Evolutionary conservation across 176 grass and related monocot genomes (phyloP).

Genomic region (Ananas comosus): DNA sequence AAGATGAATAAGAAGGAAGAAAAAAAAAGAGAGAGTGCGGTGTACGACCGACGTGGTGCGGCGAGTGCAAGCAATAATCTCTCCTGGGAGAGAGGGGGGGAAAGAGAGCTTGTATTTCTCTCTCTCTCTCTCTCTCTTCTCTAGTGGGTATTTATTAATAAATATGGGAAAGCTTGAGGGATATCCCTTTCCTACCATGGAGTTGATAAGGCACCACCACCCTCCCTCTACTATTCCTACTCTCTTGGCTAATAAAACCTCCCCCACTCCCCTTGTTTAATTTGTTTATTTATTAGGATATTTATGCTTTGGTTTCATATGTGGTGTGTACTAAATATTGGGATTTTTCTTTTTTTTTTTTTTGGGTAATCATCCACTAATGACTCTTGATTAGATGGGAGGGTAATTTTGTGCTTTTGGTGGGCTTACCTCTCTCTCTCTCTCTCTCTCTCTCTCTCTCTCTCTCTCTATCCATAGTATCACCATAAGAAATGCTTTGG

Average conservation of each 20-base stretch:
- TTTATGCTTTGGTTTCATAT: neutral
- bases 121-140: conserved; percentile 1
- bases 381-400: too few relatives aligned
- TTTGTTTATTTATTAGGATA: neutral
- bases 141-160: conserved; percentile 38
- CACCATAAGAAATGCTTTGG: too few relatives aligned
- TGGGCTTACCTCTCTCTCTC: too few relatives aligned
- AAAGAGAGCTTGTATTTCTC: too few relatives aligned
- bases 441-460: too few relatives aligned
- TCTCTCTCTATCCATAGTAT: too few relatives aligned
- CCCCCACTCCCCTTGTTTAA: neutral
- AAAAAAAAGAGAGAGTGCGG: neutral
- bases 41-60: neutral
- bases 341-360: too few relatives aligned
- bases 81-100: neutral
- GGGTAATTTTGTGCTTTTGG: too few relatives aligned
- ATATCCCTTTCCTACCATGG: conserved; percentile 26
- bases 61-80: neutral
- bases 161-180: conserved; percentile 25
- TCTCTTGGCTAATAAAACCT: conserved; percentile 10
- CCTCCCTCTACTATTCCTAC: conserved; percentile 10
- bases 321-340: neutral
- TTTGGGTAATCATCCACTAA: too few relatives aligned
- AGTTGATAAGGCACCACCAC: neutral
- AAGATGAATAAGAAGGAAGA: too few relatives aligned